These are phyloP conservation scores for Alternaria solani DNA, from an alignment of 2,329 filamentous ascomycete genomes.

Conservation along the genomic window DNA sequence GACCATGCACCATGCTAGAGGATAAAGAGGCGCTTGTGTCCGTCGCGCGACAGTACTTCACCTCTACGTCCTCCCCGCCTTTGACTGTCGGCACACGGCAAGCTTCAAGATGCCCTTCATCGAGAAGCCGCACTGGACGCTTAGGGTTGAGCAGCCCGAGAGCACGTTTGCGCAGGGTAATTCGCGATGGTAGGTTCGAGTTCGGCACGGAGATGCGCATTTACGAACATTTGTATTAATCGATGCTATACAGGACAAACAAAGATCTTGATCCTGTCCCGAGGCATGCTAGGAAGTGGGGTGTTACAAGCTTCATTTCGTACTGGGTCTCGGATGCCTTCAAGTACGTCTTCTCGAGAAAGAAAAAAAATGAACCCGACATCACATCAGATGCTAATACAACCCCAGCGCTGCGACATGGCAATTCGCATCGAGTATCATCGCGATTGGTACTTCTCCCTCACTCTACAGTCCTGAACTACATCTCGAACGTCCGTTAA, in stretches of 20 bases:
- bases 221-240: neutral
- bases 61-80: neutral
- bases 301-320: conserved; percentile 56
- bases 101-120: conserved; percentile 41
- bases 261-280: conserved; percentile 61
- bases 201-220: neutral
- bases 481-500: neutral
- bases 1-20: neutral
- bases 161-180: conserved; percentile 57
- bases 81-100: neutral
- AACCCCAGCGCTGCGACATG: conserved; percentile 58
- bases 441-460: conserved; percentile 43
- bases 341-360: conserved; percentile 46
- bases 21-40: conserved; percentile 14
- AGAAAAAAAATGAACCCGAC: neutral
- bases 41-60: conserved; percentile 1
- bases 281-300: conserved; percentile 56
- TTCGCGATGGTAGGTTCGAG: conserved; percentile 42
- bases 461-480: neutral
- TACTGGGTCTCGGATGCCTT: conserved; percentile 64
- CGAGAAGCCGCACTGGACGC: conserved; percentile 46
- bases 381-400: conserved; percentile 10
- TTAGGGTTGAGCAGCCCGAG: conserved; percentile 56
- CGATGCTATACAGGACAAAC: conserved; percentile 50
- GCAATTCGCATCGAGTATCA: conserved; percentile 57